A percentile compares a stretch with the other conserved stretches of the same genome.
These are phyloP conservation scores for Sporobolus alterniflorus DNA, from an alignment of 202 grass and related monocot species.

Conservation along the genomic window DNA sequence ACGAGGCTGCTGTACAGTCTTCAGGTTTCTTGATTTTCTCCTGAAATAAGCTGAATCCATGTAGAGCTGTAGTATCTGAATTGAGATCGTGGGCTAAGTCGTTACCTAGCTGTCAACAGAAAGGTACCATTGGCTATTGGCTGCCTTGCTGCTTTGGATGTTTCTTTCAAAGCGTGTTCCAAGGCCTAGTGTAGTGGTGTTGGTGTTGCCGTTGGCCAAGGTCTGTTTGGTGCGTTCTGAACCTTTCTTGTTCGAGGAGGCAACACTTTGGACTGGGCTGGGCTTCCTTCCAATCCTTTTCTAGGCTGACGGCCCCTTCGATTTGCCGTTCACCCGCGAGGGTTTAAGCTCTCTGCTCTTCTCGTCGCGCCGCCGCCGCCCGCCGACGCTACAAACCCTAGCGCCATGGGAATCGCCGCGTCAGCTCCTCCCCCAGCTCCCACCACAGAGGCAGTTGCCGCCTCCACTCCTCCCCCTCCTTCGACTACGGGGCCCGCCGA, in stretches of 20 bases:
- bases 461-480: neutral
- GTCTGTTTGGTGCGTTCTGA: no score
- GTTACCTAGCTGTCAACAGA: no score
- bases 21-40: neutral
- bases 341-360: slow-evolving; percentile 38
- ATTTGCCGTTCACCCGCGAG: neutral
- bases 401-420: slow-evolving; percentile 46
- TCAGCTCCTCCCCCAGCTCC: neutral
- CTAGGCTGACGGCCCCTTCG: neutral
- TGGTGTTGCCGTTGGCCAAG: no score
- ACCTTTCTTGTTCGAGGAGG: no score
- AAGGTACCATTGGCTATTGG: no score
- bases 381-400: slow-evolving; percentile 33
- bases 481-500: neutral
- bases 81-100: no score
- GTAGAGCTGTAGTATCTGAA: no score
- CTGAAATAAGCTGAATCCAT: neutral
- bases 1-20: no score
- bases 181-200: no score
- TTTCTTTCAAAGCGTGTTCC: no score
- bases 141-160: no score
- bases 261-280: no score
- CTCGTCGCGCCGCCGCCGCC: neutral
- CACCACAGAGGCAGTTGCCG: neutral
- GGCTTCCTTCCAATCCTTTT: neutral